Conservation (phyloP, 2,329 filamentous ascomycete species). For the Herpotrichia juniperi region DNA sequence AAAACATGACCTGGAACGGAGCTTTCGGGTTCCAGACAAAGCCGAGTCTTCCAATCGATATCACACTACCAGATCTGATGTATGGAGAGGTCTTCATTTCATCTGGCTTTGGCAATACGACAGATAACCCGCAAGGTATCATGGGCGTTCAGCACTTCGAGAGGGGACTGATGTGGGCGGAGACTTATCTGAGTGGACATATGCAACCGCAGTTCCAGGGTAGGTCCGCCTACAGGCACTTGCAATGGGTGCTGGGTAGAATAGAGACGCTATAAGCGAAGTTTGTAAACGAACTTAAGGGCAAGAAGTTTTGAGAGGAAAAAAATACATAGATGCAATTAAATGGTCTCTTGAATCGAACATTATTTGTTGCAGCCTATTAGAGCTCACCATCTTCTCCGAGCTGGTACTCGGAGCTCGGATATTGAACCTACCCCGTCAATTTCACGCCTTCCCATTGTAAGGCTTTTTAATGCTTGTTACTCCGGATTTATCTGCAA, state of each 20-base stretch:
- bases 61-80: conserved; percentile 17
- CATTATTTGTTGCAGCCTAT: too few species aligned
- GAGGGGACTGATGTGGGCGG: conserved; percentile 45
- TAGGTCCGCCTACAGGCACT: conserved; percentile 37
- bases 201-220: conserved; percentile 47
- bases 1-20: conserved; percentile 26
- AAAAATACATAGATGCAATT: too few species aligned
- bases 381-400: too few species aligned
- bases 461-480: too few species aligned
- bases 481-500: too few species aligned
- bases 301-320: too few species aligned
- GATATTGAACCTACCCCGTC: too few species aligned
- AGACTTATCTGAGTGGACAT: conserved; percentile 43
- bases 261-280: conserved; percentile 28
- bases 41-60: conserved; percentile 12
- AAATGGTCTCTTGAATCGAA: too few species aligned
- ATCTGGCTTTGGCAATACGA: conserved; percentile 8
- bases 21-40: conserved; percentile 17
- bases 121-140: conserved; percentile 10
- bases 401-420: too few species aligned
- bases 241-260: conserved; percentile 44
- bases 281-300: too few species aligned
- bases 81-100: conserved; percentile 12
- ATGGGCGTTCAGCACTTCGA: conserved; percentile 42
- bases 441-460: too few species aligned